Evolutionary conservation across 768 basidiomycete species (phyloP), one percentile per base, ranked within the genome.

Genomic region (Lactifluus rugatus): DNA sequence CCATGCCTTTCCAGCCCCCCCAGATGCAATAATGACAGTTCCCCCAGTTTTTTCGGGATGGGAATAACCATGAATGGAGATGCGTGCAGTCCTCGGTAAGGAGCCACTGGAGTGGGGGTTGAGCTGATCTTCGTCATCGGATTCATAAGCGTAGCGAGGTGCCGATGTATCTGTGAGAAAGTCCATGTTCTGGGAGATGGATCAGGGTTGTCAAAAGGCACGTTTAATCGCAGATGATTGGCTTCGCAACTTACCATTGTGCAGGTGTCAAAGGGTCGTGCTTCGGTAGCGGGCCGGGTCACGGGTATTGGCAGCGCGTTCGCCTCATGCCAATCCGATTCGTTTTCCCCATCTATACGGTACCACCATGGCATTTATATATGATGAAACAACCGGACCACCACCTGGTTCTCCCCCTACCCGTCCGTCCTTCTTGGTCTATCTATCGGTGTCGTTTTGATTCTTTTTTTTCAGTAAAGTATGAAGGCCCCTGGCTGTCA

Each of bases 401-500:
- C 84, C 84, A 2, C 84, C 83, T 0, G 84, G 84, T 28, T 71
- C 82, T 26, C 84, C 84, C 28, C 84, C 84, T 6, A 84, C 76
- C n/a, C 66, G 83, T 83, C 67, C 65, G 81, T 75, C 56, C 3
- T 41, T 60, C 31, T 39, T 21, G n/a, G 47, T 48, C 32, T 52
- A 48, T 2, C 41, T 54, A 31, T 17, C n/a, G n/a, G 44, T 32
- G 26, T 46, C 64, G 55, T 65, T 66, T 17, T 11, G 14, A 23
- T 52, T 14, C 46, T 34, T 57, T 49, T 9, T 31, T 31, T 31
- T 31, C 28, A 90, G 88, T 77, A 62, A 88, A 80, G 67, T 93
- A 89, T 69, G 85, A 89, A 67, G 94, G 95, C 0, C 93, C 93
- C 34, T 98, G 96, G 96, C 88, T 99, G 71, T 83, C 83, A 21